Base-by-base conservation (phyloP, 176 grass and related monocot genomes). In the Saccharum officinarum region DNA sequence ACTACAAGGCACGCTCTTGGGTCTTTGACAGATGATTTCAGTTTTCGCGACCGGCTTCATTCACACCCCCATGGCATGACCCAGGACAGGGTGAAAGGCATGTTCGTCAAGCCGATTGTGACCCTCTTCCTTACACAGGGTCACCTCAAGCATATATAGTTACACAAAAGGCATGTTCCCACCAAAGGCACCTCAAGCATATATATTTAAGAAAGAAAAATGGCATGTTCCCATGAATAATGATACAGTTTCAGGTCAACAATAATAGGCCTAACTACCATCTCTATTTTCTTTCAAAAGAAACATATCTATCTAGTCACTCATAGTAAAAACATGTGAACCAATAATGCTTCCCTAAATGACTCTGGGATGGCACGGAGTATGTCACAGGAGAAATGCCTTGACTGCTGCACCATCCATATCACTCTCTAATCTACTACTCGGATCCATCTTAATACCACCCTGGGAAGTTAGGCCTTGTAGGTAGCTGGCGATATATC, bases 11-110 rank as follows among this genome's bases (percentile, higher is more conserved):
- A n/a, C n/a, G n/a, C n/a, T n/a, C n/a, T n/a, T n/a, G n/a, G n/a
- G n/a, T n/a, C n/a, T n/a, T n/a, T 12, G 25, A 82, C 31, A 36
- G 44, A 85, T 17, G 44, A 85, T 41, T 67, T 17, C 9, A 44
- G 34, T 15, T 25, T 37, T 33, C 4, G 20, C 61, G 6, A 62
- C 61, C 8, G 3, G 54, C 70, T 80, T 90, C 15, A 60, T 82
- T 91, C 83, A 91, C 26, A 89, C 69, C 61, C 85, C 88, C 86
- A 94, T 94, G 64, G 86, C 75, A 86, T 89, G 93, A 85, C 87
- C 84, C 20, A 91, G 77, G 61, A 80, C 88, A 8, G 70, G 30
- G 18, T n/a, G n/a, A n/a, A n/a, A n/a, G n/a, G n/a, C n/a, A n/a
- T n/a, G n/a, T n/a, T n/a, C n/a, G n/a, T n/a, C n/a, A n/a, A n/a